Percentiles rank a stretch among this genome's conserved stretches.
Evolutionary conservation across 2,329 filamentous ascomycete species (phyloP).

Genomic region (Cryphonectria carpinicola): DNA sequence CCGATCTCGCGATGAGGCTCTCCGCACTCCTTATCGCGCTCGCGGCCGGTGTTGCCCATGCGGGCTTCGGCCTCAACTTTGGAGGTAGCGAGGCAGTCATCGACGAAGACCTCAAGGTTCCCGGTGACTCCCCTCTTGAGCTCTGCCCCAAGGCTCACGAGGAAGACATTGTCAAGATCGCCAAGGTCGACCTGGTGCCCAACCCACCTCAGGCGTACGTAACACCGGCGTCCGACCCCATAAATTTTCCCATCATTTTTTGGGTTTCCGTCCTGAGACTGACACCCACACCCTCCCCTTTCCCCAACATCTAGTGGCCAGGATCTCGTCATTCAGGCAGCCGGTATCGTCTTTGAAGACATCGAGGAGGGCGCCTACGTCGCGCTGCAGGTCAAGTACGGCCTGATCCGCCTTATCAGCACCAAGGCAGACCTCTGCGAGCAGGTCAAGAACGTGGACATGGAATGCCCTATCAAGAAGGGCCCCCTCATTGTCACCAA

Average conservation of each 20-base stretch:
- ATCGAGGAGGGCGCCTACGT: slow-evolving; percentile 83
- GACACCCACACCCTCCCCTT: not conserved
- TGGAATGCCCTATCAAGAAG: slow-evolving; percentile 85
- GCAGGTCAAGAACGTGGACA: slow-evolving; percentile 82
- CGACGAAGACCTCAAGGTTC: slow-evolving; percentile 65
- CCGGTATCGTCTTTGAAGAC: slow-evolving; percentile 71
- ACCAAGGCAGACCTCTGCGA: slow-evolving; percentile 85
- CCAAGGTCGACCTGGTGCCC: slow-evolving; percentile 78
- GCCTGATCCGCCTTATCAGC: slow-evolving; percentile 85
- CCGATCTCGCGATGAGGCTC: slow-evolving; percentile 44
- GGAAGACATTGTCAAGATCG: slow-evolving; percentile 73
- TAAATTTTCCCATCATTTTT: slow-evolving; percentile 7
- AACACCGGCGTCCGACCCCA: slow-evolving; percentile 4
- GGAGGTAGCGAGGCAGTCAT: slow-evolving; percentile 51
- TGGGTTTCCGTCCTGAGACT: not conserved
- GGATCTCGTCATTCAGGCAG: slow-evolving; percentile 77
- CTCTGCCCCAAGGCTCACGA: slow-evolving; percentile 72
- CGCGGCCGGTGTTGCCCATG: slow-evolving; percentile 50
- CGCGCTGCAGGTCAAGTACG: slow-evolving; percentile 86
- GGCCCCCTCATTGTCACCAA: slow-evolving; percentile 76
- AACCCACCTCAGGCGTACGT: slow-evolving; percentile 88
- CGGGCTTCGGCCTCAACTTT: slow-evolving; percentile 49
- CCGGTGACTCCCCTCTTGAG: slow-evolving; percentile 82
- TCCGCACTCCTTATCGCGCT: slow-evolving; percentile 49
- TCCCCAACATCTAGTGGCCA: slow-evolving; percentile 63